Conservation (phyloP, 768 basidiomycete genomes). For the Boletellus ananiceps region DNA sequence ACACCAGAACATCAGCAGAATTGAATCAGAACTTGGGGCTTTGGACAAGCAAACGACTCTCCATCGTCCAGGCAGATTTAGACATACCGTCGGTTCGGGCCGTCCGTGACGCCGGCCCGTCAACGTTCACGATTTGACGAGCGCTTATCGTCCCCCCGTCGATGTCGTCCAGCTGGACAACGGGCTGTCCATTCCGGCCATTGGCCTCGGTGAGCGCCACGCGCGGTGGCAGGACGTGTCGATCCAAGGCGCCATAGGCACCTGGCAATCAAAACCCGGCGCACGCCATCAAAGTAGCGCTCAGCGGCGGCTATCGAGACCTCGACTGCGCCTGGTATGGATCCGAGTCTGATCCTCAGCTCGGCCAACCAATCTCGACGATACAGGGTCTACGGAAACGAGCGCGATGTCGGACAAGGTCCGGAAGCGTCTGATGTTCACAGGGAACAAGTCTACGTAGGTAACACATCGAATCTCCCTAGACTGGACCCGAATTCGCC, state of each 20-base stretch:
- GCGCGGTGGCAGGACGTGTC: slow-evolving; percentile 13
- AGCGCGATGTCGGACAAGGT: slow-evolving; percentile 79
- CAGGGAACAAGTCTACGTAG: slow-evolving; percentile 65
- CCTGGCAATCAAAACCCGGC: slow-evolving; percentile 70
- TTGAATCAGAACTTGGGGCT: too few species aligned
- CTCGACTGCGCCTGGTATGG: slow-evolving; percentile 61
- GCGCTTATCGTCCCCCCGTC: not conserved
- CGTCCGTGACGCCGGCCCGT: slow-evolving; percentile 15
- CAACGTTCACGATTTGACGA: not conserved
- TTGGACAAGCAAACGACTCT: too few species aligned
- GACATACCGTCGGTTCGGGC: slow-evolving; percentile 4
- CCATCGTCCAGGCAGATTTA: too few species aligned
- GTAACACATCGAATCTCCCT: slow-evolving; percentile 15
- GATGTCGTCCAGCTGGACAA: slow-evolving; percentile 56
- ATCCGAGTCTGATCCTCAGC: not conserved
- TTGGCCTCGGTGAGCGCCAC: slow-evolving; percentile 51
- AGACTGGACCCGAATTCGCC: not conserved
- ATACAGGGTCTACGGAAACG: slow-evolving; percentile 63
- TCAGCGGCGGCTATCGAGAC: slow-evolving; percentile 76
- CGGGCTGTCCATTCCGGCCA: slow-evolving; percentile 48
- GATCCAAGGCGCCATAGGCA: slow-evolving; percentile 41
- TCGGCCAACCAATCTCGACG: slow-evolving; percentile 17
- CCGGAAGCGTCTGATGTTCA: slow-evolving; percentile 73
- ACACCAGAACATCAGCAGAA: too few species aligned
- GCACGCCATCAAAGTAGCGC: slow-evolving; percentile 65